Base-by-base conservation (phyloP, 345 rosid genomes). In the Hibiscus tridactylites region DNA sequence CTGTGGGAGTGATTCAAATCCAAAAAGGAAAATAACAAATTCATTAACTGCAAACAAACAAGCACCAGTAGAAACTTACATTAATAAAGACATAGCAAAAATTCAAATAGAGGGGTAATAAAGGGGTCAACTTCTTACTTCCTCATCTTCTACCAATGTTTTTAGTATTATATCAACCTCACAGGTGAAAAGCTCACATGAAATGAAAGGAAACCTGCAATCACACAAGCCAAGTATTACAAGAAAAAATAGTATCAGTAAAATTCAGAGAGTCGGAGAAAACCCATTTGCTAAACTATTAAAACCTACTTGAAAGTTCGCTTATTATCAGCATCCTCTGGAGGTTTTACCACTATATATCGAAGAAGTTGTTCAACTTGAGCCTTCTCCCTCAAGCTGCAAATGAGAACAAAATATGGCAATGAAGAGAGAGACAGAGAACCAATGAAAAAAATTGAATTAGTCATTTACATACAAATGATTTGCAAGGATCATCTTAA, bases 131-230 rank as follows among this genome's bases (percentile, higher is more conserved):
- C 13, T 29, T 65, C 75, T 79, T 82, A 89, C 98, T 90, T 91
- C 96, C 74, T 87, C 97, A 75, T 93, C 93, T 76, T 93, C 98
- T 5, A 89, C 96, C 76, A 93, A 78, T n/a, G 97, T 87, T 80
- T 85, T 93, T 60, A 93, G 86, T 75, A 93, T 91, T 80, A 89
- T 86, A 78, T 93, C 98, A 77, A 93, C 89, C 81, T 91, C 96
- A 83, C 97, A 91, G 13, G 96, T 93, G 81, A 93, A 91, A 44
- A 93, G 88, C 85, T 93, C 98, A 76, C 96, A 89, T 21, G 98
- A 91, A 71, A 93, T 81, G 75, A 93, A 93, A 65, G 98, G 98
- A 81, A 89, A 83, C 92, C 98, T 93, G 67, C 63, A 64, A 46
- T 72, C 16, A 35, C 15, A 37, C 24, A 61, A 9, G 49, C 58